Percentiles rank a stretch among this genome's conserved stretches.
Evolutionary conservation across 1,139 yeast genomes (phyloP).

Genomic region (Lodderomyces beijingensis): DNA sequence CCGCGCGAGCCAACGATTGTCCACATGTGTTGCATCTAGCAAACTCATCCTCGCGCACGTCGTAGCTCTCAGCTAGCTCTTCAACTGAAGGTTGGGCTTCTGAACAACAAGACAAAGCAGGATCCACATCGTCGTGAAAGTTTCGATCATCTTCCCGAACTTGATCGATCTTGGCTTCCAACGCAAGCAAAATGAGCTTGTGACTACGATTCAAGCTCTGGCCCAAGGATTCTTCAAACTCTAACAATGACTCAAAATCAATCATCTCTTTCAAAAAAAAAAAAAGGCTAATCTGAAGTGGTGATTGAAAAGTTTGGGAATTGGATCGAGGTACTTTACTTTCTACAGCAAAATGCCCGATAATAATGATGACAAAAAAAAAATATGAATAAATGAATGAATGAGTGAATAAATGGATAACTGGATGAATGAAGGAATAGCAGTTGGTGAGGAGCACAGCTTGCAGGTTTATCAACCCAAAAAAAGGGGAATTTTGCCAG

Average conservation of each 20-base stretch:
- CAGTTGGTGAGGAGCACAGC: not conserved
- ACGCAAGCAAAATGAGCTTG: not conserved
- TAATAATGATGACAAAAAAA: too few relatives aligned
- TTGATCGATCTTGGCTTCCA: not conserved
- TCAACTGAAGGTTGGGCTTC: not conserved
- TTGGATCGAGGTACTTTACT: too few relatives aligned
- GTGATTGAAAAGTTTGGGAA: too few relatives aligned
- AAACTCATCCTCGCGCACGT: conserved; percentile 30
- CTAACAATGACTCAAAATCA: conserved; percentile 35
- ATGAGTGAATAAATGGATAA: too few relatives aligned
- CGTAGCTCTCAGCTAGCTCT: conserved; percentile 17
- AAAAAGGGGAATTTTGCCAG: too few relatives aligned
- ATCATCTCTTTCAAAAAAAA: conserved; percentile 13
- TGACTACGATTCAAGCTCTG: conserved; percentile 9
- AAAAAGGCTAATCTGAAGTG: too few relatives aligned
- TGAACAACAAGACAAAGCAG: not conserved
- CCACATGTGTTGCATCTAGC: conserved; percentile 28
- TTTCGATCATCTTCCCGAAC: not conserved
- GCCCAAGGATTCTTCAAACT: conserved; percentile 41
- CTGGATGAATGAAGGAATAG: not conserved
- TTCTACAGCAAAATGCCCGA: too few relatives aligned
- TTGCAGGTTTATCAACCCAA: too few relatives aligned
- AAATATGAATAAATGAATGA: too few relatives aligned
- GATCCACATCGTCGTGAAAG: not conserved
- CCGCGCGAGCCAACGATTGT: too few relatives aligned